Conservation (phyloP, 164 flowering plant genomes). For the Berberis thunbergii region DNA sequence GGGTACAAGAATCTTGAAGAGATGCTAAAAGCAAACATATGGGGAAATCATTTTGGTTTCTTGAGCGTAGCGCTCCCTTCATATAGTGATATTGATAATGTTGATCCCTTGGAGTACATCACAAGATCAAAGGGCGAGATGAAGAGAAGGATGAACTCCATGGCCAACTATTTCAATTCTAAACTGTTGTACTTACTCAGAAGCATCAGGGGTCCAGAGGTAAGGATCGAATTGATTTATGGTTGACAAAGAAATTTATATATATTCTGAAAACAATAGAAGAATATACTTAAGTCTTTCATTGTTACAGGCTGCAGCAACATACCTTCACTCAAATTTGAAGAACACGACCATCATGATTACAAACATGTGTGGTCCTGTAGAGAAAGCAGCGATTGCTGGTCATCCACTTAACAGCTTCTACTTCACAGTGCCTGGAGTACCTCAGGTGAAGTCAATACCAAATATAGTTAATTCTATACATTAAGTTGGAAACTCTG, state of each 20-base stretch:
- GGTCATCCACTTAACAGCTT: slow-evolving; percentile 29
- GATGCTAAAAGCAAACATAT: slow-evolving; percentile 15
- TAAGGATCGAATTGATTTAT: neutral
- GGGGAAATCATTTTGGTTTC: slow-evolving; percentile 15
- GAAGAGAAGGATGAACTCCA: slow-evolving; percentile 12
- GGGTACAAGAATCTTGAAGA: slow-evolving; percentile 13
- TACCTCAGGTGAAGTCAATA: slow-evolving; percentile 26
- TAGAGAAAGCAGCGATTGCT: slow-evolving; percentile 28
- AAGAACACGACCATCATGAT: slow-evolving; percentile 27
- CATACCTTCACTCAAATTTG: slow-evolving; percentile 17
- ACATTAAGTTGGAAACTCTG: no score
- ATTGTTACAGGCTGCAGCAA: slow-evolving; percentile 22
- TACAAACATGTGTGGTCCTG: slow-evolving; percentile 32
- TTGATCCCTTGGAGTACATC: slow-evolving; percentile 10
- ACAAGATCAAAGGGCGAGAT: slow-evolving; percentile 7
- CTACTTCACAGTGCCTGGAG: slow-evolving; percentile 27
- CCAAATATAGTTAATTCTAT: no score
- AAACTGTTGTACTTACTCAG: neutral
- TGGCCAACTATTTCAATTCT: slow-evolving; percentile 6
- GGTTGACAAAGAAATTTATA: neutral
- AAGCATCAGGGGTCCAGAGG: slow-evolving; percentile 11
- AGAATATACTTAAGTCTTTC: neutral
- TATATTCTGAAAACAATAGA: neutral
- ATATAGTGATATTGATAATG: slow-evolving; percentile 7
- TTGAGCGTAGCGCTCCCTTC: slow-evolving; percentile 7